Percentiles rank a stretch among this genome's conserved stretches.
phyloP scores from a whole-genome alignment of 2,329 filamentous ascomycete genomes.

The Fusarium scirpi region DNA sequence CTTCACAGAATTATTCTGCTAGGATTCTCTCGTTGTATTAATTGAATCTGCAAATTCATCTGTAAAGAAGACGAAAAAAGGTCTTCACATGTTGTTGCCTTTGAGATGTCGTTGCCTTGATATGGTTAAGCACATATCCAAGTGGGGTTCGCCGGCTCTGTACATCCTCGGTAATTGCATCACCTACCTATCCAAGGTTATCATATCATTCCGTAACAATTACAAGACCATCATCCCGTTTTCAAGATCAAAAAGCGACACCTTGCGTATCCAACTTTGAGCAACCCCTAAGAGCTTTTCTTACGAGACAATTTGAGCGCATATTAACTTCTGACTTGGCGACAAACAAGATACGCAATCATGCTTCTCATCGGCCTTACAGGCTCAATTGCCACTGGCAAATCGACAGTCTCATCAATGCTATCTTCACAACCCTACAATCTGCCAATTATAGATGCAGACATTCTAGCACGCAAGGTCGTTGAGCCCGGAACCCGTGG shows the following conservation, averaged over 20 bases:
- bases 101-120: constrained; percentile 29
- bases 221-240: constrained; percentile 1
- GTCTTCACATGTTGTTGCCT: constrained; percentile 26
- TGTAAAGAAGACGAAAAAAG: neutral
- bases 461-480: constrained; percentile 90
- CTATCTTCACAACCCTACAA: constrained; percentile 84
- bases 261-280: neutral
- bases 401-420: constrained; percentile 91
- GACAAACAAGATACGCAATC: neutral
- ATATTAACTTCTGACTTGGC: neutral
- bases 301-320: neutral
- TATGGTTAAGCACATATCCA: constrained; percentile 10
- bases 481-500: constrained; percentile 91
- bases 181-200: constrained; percentile 30
- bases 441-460: constrained; percentile 93
- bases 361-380: constrained; percentile 98
- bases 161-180: constrained; percentile 43
- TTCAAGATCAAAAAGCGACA: neutral
- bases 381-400: constrained; percentile 96
- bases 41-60: neutral
- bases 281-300: neutral
- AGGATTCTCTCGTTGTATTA: neutral
- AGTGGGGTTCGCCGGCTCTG: constrained; percentile 3
- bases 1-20: neutral
- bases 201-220: constrained; percentile 32